Conservation (phyloP, 805 yeast genomes). For the Kodamaea hsintzibuensis region DNA sequence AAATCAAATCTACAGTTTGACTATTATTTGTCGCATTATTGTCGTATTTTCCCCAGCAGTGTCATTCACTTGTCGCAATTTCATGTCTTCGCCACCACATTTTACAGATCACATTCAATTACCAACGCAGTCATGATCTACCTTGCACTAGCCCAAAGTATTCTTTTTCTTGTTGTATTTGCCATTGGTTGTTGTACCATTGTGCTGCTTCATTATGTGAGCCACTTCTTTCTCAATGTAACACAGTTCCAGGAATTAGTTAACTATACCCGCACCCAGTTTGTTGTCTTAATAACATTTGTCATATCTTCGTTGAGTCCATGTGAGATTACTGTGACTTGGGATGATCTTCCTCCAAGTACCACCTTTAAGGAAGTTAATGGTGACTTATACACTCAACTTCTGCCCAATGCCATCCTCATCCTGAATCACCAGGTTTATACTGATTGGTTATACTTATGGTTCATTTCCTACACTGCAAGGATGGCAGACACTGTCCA, state of each 20-base stretch:
- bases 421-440: conserved; percentile 94
- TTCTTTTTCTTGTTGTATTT: neutral
- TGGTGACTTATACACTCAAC: conserved; percentile 5
- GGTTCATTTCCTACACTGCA: conserved; percentile 82
- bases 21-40: neutral
- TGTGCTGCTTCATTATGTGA: neutral
- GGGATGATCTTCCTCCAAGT: conserved; percentile 31
- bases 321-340: conserved; percentile 51
- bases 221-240: conserved; percentile 1
- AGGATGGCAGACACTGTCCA: conserved; percentile 62
- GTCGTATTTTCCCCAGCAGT: neutral
- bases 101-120: neutral
- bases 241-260: conserved; percentile 41
- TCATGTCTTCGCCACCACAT: neutral
- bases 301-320: conserved; percentile 54
- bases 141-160: neutral
- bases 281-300: conserved; percentile 54
- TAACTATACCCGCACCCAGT: conserved; percentile 57
- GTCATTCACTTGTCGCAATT: neutral
- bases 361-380: conserved; percentile 9
- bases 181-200: conserved; percentile 5
- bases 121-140: neutral
- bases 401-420: conserved; percentile 53
- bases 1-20: too few species aligned
- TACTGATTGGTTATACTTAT: conserved; percentile 87